Evolutionary conservation across 2,329 filamentous ascomycete species (phyloP).

Genomic region (Amylocarpus encephaloides): DNA sequence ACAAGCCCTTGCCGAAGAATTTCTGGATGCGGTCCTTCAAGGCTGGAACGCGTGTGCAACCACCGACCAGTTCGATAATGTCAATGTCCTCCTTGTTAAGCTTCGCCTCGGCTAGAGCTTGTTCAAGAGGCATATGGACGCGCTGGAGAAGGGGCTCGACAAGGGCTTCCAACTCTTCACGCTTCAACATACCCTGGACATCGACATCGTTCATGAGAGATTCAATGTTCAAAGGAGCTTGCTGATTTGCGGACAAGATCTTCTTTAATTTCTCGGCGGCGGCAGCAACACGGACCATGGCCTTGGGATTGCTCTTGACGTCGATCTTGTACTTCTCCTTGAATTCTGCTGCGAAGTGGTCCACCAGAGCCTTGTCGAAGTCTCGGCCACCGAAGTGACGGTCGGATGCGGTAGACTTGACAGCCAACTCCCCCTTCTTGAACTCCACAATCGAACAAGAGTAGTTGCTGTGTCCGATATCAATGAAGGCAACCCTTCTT

Average conservation of each 20-base stretch:
- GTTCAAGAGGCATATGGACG: conserved; percentile 69
- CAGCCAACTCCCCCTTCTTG: conserved; percentile 89
- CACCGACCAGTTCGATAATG: conserved; percentile 85
- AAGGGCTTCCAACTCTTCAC: conserved; percentile 89
- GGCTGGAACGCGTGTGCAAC: conserved; percentile 85
- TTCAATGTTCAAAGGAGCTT: conserved; percentile 91
- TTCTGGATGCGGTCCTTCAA: conserved; percentile 84
- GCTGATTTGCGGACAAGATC: conserved; percentile 90
- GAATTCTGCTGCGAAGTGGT: conserved; percentile 94
- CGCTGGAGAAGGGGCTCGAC: conserved; percentile 76
- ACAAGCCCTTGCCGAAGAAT: conserved; percentile 89
- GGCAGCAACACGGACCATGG: conserved; percentile 75
- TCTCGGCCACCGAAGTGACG: conserved; percentile 95
- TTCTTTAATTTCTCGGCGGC: conserved; percentile 98
- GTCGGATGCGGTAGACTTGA: conserved; percentile 89
- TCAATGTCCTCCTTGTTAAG: conserved; percentile 90
- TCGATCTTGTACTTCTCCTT: conserved; percentile 98
- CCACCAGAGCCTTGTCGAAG: conserved; percentile 90
- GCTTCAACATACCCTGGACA: conserved; percentile 80
- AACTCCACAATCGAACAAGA: conserved; percentile 93
- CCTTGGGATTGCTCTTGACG: conserved; percentile 84
- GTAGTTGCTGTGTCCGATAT: conserved; percentile 96
- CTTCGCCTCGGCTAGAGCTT: conserved; percentile 90
- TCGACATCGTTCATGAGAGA: conserved; percentile 98
- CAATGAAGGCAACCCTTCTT: conserved; percentile 82